Conservation (phyloP, 2,329 filamentous ascomycete genomes). For the Passalora sequoiae region DNA sequence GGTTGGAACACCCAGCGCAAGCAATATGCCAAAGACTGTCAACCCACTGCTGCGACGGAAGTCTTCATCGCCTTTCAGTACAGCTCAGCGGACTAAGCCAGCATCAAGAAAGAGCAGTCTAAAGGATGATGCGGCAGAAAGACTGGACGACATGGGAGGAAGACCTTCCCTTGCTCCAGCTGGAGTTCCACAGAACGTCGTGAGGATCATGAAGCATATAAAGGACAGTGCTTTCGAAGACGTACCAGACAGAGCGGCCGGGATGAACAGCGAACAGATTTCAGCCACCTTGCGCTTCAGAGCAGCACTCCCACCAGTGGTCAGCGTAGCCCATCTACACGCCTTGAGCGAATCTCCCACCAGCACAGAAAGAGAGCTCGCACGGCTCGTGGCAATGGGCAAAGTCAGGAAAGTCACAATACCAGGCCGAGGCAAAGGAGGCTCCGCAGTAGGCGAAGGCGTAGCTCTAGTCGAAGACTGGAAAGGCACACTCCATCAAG, state of each 20-base stretch:
- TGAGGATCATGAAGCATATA: constrained; percentile 52
- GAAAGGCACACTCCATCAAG: constrained; percentile 35
- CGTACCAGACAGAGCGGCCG: constrained; percentile 53
- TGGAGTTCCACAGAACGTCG: constrained; percentile 56
- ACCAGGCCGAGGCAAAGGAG: constrained; percentile 54
- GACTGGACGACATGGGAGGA: constrained; percentile 56
- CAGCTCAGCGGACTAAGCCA: constrained; percentile 35
- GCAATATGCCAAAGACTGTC: constrained; percentile 25
- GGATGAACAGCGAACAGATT: constrained; percentile 60
- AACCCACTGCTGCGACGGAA: constrained; percentile 36
- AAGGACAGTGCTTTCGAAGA: constrained; percentile 59
- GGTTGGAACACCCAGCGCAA: constrained; percentile 16
- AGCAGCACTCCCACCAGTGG: constrained; percentile 55
- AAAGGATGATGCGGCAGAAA: constrained; percentile 34
- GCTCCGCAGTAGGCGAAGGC: constrained; percentile 58
- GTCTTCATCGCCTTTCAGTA: constrained; percentile 37
- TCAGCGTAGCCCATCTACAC: constrained; percentile 62
- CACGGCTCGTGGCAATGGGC: constrained; percentile 54
- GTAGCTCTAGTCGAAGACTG: constrained; percentile 57
- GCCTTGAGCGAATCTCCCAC: constrained; percentile 60
- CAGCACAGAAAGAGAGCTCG: constrained; percentile 62
- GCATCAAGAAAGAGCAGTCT: constrained; percentile 19
- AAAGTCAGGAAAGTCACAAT: constrained; percentile 58
- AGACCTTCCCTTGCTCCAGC: constrained; percentile 52
- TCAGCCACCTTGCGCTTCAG: constrained; percentile 61